Percentiles rank a stretch among this genome's conserved stretches.
phyloP scores from a whole-genome alignment of 805 yeast species.

The Kuraishia ogatae region DNA sequence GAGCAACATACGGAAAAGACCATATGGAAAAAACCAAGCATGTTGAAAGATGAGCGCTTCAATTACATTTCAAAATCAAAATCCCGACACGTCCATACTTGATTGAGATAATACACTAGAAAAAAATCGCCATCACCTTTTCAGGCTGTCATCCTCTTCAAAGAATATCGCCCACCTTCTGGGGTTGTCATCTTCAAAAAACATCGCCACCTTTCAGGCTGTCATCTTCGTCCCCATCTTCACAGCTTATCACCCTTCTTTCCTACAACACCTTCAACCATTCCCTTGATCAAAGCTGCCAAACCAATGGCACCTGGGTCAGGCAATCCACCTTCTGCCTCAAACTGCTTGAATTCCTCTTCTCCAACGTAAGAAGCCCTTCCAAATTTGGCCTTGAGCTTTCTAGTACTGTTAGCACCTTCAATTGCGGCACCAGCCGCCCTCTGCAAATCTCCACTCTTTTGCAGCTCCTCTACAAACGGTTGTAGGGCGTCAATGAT shows the following conservation, averaged over 20 bases:
- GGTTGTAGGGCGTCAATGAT: constrained; percentile 86
- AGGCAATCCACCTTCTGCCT: constrained; percentile 65
- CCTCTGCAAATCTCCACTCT: constrained; percentile 39
- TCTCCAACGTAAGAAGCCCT: constrained; percentile 84
- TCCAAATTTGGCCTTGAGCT: constrained; percentile 79
- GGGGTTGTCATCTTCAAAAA: no score
- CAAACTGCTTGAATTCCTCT: constrained; percentile 41
- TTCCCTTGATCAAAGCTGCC: constrained; percentile 26
- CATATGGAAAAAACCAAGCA: no score
- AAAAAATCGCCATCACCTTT: no score
- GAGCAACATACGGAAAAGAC: no score
- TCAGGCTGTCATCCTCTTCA: no score
- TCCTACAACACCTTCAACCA: constrained; percentile 15
- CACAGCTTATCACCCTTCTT: background rate
- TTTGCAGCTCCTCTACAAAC: constrained; percentile 55
- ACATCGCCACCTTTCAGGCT: no score
- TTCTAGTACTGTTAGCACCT: constrained; percentile 72
- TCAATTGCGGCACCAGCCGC: constrained; percentile 65
- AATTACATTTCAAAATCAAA: no score
- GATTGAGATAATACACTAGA: no score
- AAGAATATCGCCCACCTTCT: no score
- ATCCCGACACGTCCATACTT: no score
- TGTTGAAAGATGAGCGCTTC: no score
- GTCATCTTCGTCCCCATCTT: background rate
- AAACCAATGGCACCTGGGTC: constrained; percentile 96